Conservation (phyloP, 805 yeast genomes). For the Pichia occidentalis region DNA sequence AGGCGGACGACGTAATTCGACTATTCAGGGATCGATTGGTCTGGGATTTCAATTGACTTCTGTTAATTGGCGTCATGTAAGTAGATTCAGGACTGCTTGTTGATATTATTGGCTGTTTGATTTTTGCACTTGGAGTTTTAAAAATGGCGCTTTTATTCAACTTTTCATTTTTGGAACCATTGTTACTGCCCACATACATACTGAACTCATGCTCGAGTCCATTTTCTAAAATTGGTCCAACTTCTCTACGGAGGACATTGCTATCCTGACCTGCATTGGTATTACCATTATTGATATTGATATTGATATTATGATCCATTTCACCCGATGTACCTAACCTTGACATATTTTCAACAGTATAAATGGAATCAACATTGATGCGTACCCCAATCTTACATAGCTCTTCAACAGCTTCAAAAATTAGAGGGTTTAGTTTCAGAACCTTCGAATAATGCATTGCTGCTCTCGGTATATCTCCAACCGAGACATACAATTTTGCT, state of each 20-base stretch:
- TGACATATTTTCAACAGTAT: slow-evolving; percentile 29
- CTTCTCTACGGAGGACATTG: slow-evolving; percentile 1
- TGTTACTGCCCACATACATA: slow-evolving; percentile 16
- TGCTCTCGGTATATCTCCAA: slow-evolving; percentile 59
- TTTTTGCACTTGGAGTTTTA: slow-evolving; percentile 17
- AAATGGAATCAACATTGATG: slow-evolving; percentile 53
- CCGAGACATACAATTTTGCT: slow-evolving; percentile 58
- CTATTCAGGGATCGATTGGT: slow-evolving; percentile 35
- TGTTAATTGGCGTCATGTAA: slow-evolving; percentile 21
- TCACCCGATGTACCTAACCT: slow-evolving; percentile 16
- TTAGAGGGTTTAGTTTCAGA: slow-evolving; percentile 65
- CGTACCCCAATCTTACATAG: slow-evolving; percentile 67
- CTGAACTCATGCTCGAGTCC: slow-evolving; percentile 3
- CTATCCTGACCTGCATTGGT: background rate
- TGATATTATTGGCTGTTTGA: slow-evolving; percentile 8
- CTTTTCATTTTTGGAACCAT: background rate
- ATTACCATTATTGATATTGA: too few relatives aligned
- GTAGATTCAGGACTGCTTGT: slow-evolving; percentile 23
- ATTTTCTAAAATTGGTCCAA: slow-evolving; percentile 8
- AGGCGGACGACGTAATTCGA: slow-evolving; percentile 21
- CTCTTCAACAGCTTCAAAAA: slow-evolving; percentile 82
- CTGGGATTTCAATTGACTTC: too few relatives aligned
- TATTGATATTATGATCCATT: background rate
- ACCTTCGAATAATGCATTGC: slow-evolving; percentile 63
- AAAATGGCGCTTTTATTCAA: slow-evolving; percentile 8